Evolutionary conservation across 2,329 filamentous ascomycete genomes (phyloP).

Genomic region (Pyrenophora teres): DNA sequence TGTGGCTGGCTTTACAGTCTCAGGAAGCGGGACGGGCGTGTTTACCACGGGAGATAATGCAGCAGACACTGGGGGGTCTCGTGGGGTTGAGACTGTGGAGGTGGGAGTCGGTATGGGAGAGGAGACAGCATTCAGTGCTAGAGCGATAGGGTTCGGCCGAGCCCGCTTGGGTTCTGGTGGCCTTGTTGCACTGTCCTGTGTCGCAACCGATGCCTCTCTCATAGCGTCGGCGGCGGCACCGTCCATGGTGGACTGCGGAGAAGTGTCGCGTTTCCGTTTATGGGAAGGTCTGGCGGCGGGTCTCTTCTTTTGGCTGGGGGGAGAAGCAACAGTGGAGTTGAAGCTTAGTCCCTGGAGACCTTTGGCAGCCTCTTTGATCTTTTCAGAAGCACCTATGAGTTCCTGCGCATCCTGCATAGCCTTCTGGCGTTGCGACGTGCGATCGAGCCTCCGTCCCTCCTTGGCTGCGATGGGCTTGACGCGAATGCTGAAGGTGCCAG

Average conservation of each 20-base stretch:
- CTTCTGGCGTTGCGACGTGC: conserved; percentile 61
- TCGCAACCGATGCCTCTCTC: conserved; percentile 31
- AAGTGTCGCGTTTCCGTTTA: conserved; percentile 63
- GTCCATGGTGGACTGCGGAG: conserved; percentile 36
- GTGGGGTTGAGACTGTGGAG: conserved; percentile 17
- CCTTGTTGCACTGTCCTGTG: conserved; percentile 32
- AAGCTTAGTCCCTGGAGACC: conserved; percentile 43
- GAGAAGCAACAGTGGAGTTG: conserved; percentile 24
- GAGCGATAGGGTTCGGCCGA: conserved; percentile 26
- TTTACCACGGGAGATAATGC: conserved; percentile 21
- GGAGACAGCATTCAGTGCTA: conserved; percentile 13
- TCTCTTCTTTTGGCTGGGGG: conserved; percentile 29
- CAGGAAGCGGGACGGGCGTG: conserved; percentile 18
- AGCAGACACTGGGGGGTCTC: conserved; percentile 12
- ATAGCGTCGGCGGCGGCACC: conserved; percentile 14
- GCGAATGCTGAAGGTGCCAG: conserved; percentile 70
- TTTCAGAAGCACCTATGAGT: conserved; percentile 44
- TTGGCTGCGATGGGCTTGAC: conserved; percentile 81
- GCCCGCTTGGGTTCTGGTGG: conserved; percentile 41
- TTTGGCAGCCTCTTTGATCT: conserved; percentile 42
- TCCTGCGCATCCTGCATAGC: conserved; percentile 51
- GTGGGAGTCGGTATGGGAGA: conserved; percentile 18
- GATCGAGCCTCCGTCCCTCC: conserved; percentile 76
- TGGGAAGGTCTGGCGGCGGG: conserved; percentile 36
- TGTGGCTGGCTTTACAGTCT: conserved; percentile 24